These are phyloP conservation scores for Blastobotrys robertii DNA, from an alignment of 805 yeast genomes.

Conservation along the genomic window DNA sequence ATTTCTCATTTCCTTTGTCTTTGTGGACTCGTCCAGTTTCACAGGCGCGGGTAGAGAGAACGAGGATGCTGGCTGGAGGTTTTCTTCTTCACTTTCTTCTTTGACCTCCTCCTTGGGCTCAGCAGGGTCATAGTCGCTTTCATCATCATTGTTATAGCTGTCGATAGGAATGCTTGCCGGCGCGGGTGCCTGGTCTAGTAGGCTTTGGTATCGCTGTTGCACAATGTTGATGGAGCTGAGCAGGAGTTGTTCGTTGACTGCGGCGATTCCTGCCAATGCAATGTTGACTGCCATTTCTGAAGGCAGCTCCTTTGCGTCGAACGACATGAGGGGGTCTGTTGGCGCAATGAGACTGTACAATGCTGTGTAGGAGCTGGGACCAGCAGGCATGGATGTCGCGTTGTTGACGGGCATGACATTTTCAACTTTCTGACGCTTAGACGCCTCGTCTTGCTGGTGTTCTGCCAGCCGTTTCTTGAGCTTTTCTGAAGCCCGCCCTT, in stretches of 20 bases:
- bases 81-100: constrained; percentile 24
- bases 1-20: constrained; percentile 8
- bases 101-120: constrained; percentile 15
- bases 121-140: constrained; percentile 20
- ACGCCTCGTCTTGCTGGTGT: constrained; percentile 18
- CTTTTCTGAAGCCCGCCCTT: constrained; percentile 21
- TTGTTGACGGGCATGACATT: constrained; percentile 13
- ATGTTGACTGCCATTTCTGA: constrained; percentile 52
- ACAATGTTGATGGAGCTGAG: constrained; percentile 62
- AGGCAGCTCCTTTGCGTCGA: constrained; percentile 64
- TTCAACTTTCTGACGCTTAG: constrained; percentile 18
- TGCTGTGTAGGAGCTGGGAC: constrained; percentile 39
- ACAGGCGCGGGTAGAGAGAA: constrained; percentile 51
- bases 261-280: constrained; percentile 56
- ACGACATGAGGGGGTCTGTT: constrained; percentile 48
- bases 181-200: constrained; percentile 24
- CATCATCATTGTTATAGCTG: constrained; percentile 28
- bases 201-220: constrained; percentile 51
- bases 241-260: constrained; percentile 42
- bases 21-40: constrained; percentile 13
- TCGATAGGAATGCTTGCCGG: constrained; percentile 12
- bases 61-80: constrained; percentile 31
- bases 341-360: constrained; percentile 60
- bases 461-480: constrained; percentile 27
- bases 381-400: constrained; percentile 18